Evolutionary conservation across 192 early-diverging fungal genomes (phyloP).

Genomic region (Piromyces sp.): DNA sequence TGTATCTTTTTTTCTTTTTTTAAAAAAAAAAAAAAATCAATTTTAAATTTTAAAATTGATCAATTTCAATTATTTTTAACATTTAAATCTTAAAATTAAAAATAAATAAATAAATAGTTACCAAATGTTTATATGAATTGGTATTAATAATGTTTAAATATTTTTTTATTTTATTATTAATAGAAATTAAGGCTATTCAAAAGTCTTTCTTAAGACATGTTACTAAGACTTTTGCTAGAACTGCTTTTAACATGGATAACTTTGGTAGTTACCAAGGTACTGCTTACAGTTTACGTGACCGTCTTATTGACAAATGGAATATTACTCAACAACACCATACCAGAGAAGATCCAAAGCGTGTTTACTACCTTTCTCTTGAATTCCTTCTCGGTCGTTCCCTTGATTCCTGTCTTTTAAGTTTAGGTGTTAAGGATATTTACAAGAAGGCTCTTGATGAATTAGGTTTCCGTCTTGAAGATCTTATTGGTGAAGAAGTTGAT

Average conservation of each 20-base stretch:
- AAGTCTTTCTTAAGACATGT: constrained; percentile 77
- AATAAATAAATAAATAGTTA: no score
- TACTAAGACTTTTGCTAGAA: constrained; percentile 76
- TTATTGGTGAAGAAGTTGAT: constrained; percentile 83
- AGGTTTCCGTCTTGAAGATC: constrained; percentile 84
- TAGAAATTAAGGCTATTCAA: constrained; percentile 30
- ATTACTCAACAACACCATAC: constrained; percentile 74
- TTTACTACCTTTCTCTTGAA: constrained; percentile 96
- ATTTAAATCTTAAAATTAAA: no score
- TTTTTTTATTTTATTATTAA: no score
- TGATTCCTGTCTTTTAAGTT: constrained; percentile 86
- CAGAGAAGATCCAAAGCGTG: constrained; percentile 68
- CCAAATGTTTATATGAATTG: no score
- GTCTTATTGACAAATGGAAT: constrained; percentile 86
- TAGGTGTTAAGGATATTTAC: constrained; percentile 67
- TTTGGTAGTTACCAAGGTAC: constrained; percentile 83
- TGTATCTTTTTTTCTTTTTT: no score
- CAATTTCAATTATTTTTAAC: no score
- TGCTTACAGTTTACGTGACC: constrained; percentile 81
- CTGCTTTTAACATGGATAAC: constrained; percentile 77
- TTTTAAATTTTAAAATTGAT: no score
- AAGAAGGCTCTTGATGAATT: constrained; percentile 47
- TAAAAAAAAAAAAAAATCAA: no score
- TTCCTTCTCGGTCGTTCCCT: constrained; percentile 92
- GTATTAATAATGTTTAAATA: no score